Evolutionary conservation across 768 basidiomycete genomes (phyloP).

Genomic region (Xerocomus spinulosus): DNA sequence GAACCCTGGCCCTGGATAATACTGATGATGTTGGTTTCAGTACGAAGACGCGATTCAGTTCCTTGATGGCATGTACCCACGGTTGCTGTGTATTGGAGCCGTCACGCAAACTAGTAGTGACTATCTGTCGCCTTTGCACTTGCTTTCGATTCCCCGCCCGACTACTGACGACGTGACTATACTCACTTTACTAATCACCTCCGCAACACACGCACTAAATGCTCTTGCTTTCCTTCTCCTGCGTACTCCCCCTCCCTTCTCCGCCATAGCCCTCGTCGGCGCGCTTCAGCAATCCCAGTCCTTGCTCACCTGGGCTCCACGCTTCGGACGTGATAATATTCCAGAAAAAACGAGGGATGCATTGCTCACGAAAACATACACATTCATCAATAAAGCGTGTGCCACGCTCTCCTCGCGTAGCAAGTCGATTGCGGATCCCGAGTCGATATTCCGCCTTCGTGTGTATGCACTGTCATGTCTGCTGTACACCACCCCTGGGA

Average conservation of each 20-base stretch:
- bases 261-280: slow-evolving; percentile 23
- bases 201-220: slow-evolving; percentile 51
- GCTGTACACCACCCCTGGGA: slow-evolving; percentile 46
- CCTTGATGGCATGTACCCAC: slow-evolving; percentile 44
- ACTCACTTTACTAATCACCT: slow-evolving; percentile 55
- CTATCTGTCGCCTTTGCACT: slow-evolving; percentile 14
- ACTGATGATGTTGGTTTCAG: slow-evolving; percentile 32
- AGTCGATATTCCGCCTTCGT: slow-evolving; percentile 36
- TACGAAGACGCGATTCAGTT: slow-evolving; percentile 46
- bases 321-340: slow-evolving; percentile 32
- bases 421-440: slow-evolving; percentile 8
- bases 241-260: slow-evolving; percentile 17
- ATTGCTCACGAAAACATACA: slow-evolving; percentile 58
- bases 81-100: slow-evolving; percentile 28
- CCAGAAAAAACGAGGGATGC: slow-evolving; percentile 54
- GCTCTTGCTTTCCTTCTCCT: slow-evolving; percentile 32
- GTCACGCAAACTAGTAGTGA: not conserved
- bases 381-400: slow-evolving; percentile 38
- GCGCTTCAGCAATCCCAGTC: slow-evolving; percentile 31
- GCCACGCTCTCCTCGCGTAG: slow-evolving; percentile 28
- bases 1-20: not conserved
- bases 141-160: slow-evolving; percentile 44
- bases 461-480: slow-evolving; percentile 44
- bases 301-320: slow-evolving; percentile 52
- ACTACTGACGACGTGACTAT: slow-evolving; percentile 29